Evolutionary conservation across 176 grass and related monocot genomes (phyloP), one percentile per base, ranked within the genome.

Genomic region (Coix lacrymajobi): DNA sequence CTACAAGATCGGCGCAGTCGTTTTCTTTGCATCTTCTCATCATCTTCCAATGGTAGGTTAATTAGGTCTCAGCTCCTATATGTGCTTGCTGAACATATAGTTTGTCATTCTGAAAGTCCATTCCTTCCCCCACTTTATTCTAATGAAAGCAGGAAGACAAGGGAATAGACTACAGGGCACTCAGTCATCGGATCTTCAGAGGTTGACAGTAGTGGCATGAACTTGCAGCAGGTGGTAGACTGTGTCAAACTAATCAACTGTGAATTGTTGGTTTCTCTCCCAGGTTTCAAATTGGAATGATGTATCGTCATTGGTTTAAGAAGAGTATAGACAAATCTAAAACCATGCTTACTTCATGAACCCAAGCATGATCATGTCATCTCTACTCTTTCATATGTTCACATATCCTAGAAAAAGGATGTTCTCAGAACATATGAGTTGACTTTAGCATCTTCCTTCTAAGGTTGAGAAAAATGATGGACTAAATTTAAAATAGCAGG

Each of bases 251-350:
- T 4, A 4, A 71, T 46, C 40, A n/a, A 56, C 3, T 54, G 26
- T 56, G 32, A 64, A 39, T 77, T 51, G 11, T 63, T 71, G 54
- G 15, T 63, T 84, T 41, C 46, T 41, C 46, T 45, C 11, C 38
- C 0, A 25, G 49, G n/a, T 62, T 7, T 71, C 65, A 70, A 87
- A 78, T 3, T 39, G 80, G 67, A 56, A 32, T 8, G 16, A 66
- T 52, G 38, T 77, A 25, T 8, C 58, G 56, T 16, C 62, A 3
- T 19, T 44, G 66, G 73, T 78, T 33, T 12, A 44, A 10, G 4
- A 69, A 10, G 11, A 7, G 74, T 73, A 65, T 79, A 79, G 45
- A 57, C 57, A 64, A n/a, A 79, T 79, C 44, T 73, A 88, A 88
- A 79, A 57, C 77, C 83, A 57, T 77, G 88, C 39, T 71, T 24